Percentiles rank a stretch among this genome's conserved stretches.
phyloP scores from a whole-genome alignment of 2,329 filamentous ascomycete species.

The Alternaria sp. region DNA sequence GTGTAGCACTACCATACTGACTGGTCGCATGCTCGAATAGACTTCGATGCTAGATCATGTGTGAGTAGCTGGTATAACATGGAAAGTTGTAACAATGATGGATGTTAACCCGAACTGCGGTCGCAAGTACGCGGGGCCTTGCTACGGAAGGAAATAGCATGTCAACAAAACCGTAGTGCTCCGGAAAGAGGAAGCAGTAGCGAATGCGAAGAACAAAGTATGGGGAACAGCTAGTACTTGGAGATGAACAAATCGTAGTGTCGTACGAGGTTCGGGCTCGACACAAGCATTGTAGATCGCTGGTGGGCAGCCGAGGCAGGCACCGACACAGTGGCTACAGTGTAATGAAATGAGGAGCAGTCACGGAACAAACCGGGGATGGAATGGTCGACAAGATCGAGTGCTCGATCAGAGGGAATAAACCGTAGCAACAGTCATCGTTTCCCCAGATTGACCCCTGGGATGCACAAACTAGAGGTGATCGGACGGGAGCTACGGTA shows the following conservation, averaged over 20 bases:
- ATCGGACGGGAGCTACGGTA: neutral
- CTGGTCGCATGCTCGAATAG: neutral
- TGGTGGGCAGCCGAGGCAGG: neutral
- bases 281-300: neutral
- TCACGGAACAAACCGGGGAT: neutral
- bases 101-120: neutral
- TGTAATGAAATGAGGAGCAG: neutral
- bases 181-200: neutral
- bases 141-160: too few relatives aligned
- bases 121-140: neutral
- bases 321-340: neutral
- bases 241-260: neutral
- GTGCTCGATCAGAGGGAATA: neutral
- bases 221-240: neutral
- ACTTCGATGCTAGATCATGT: neutral
- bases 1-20: neutral
- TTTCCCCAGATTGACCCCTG: neutral
- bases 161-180: neutral
- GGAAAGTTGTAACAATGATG: neutral
- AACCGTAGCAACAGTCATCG: neutral
- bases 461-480: neutral
- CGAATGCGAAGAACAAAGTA: neutral
- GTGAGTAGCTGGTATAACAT: neutral
- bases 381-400: neutral
- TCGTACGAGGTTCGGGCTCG: neutral